These are phyloP conservation scores for Hibiscus tridactylites DNA, from an alignment of 345 rosid genomes.

Conservation along the genomic window DNA sequence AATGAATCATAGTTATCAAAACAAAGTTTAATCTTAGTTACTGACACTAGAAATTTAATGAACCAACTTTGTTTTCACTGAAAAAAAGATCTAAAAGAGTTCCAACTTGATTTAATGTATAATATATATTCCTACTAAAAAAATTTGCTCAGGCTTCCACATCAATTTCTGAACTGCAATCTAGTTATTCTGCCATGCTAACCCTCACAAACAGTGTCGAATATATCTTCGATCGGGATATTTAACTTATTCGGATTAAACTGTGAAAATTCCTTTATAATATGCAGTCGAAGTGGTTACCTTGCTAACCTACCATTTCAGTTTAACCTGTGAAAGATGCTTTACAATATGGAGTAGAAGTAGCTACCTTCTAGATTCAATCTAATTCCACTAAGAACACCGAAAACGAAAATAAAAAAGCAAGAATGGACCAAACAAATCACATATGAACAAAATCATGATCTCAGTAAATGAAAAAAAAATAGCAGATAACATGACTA, in stretches of 20 bases:
- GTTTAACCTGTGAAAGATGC: not conserved
- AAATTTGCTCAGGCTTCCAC: not conserved
- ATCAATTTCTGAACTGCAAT: not conserved
- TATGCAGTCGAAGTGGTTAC: not conserved
- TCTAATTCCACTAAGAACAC: not conserved
- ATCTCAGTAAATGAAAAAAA: conserved; percentile 8
- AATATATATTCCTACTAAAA: not conserved
- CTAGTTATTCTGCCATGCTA: not conserved
- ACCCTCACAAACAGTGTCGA: not conserved
- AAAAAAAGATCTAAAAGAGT: not conserved
- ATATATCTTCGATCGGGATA: not conserved
- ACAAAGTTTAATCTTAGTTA: not conserved
- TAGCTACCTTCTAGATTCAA: not conserved
- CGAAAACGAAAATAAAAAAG: not conserved
- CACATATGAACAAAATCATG: not conserved
- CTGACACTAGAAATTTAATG: not conserved
- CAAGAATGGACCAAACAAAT: not conserved
- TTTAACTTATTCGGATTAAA: not conserved
- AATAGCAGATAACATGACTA: conserved; percentile 5
- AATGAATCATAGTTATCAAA: too few relatives aligned
- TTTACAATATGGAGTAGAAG: not conserved
- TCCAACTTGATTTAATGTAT: not conserved
- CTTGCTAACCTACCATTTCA: not conserved
- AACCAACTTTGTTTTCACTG: not conserved
- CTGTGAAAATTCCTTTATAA: not conserved